Evolutionary conservation across 2,329 filamentous ascomycete genomes (phyloP), one percentile per base, ranked within the genome.

Genomic region (Fusarium dlaminii): DNA sequence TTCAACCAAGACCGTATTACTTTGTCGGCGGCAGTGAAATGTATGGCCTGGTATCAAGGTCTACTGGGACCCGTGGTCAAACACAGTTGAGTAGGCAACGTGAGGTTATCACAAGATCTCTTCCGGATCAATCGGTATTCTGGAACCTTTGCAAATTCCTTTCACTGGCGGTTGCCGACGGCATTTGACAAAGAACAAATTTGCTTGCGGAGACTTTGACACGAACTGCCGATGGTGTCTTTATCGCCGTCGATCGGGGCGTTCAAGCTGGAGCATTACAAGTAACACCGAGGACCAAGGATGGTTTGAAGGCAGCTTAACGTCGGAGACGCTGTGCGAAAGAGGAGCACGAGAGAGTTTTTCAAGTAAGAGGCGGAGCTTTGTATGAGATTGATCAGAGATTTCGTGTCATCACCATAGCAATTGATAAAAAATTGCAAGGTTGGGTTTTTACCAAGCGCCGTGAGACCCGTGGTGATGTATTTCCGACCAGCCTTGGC

Each of bases 361-460:
- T 65, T 45, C 11, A 68, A 56, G 60, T 36, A 64, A 68, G 55
- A 72, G 27, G 30, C 59, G 73, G 59, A 55, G 52, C 37, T 32
- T 45, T 42, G 48, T 42, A 60, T 68, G 66, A 76, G 75, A 58
- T 46, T 64, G 57, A 66, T 20, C 39, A 56, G 30, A 62, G 63
- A 60, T 59, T 57, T 62, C 55, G 54, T 68, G 42, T 42, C 40
- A 67, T 77, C 45, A 66, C 63, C 63, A 46, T 63, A 66, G 57
- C 72, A 73, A 77, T 77, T 52, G 54, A 72, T 42, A 27, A 63
- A 59, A 74, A 77, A 73, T 52, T 61, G 45, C 43, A 56, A 72
- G 65, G 63, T 75, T 63, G 63, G 49, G 52, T 40, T 52, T 51
- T 55, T 56, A 54, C 51, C 58, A 55, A 51, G 58, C 8, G 34